These are phyloP conservation scores for Mycena sp. DNA, from an alignment of 1,284 basidiomycete species.

Conservation along the genomic window DNA sequence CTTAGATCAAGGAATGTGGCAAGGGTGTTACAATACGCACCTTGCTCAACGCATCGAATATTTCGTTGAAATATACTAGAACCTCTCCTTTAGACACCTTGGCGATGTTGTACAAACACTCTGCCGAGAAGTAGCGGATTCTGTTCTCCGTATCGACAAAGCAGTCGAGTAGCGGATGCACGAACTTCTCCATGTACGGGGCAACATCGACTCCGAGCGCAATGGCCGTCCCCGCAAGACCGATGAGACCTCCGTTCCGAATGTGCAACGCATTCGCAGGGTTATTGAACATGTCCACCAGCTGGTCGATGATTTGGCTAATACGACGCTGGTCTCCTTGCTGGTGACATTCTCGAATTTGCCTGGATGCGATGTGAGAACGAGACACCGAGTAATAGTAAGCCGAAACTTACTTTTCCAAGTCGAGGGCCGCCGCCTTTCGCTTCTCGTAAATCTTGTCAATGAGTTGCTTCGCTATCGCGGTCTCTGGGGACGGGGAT, in stretches of 20 bases:
- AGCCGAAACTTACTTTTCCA: slow-evolving; percentile 80
- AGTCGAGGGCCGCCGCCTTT: slow-evolving; percentile 93
- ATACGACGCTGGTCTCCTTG: slow-evolving; percentile 87
- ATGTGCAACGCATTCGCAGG: slow-evolving; percentile 85
- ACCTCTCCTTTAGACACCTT: slow-evolving; percentile 99
- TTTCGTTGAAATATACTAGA: slow-evolving; percentile 97
- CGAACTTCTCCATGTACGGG: slow-evolving; percentile 93
- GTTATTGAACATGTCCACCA: slow-evolving; percentile 92
- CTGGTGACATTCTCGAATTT: slow-evolving; percentile 88
- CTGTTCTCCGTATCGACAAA: slow-evolving; percentile 96
- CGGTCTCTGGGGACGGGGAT: slow-evolving; percentile 59
- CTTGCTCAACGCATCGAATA: slow-evolving; percentile 97
- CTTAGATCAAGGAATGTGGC: slow-evolving; percentile 5
- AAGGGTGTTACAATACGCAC: slow-evolving; percentile 53
- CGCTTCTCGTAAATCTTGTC: slow-evolving; percentile 96
- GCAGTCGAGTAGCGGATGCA: slow-evolving; percentile 91
- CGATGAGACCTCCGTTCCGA: slow-evolving; percentile 95
- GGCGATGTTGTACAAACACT: slow-evolving; percentile 98
- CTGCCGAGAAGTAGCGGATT: slow-evolving; percentile 96
- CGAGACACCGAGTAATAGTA: slow-evolving; percentile 12
- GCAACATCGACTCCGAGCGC: slow-evolving; percentile 94
- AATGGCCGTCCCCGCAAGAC: slow-evolving; percentile 95
- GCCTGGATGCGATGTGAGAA: slow-evolving; percentile 50
- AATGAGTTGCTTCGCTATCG: slow-evolving; percentile 77
- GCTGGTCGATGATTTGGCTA: slow-evolving; percentile 90